Evolutionary conservation across 2,329 filamentous ascomycete genomes (phyloP).

Genomic region (Diaporthe amygdali): DNA sequence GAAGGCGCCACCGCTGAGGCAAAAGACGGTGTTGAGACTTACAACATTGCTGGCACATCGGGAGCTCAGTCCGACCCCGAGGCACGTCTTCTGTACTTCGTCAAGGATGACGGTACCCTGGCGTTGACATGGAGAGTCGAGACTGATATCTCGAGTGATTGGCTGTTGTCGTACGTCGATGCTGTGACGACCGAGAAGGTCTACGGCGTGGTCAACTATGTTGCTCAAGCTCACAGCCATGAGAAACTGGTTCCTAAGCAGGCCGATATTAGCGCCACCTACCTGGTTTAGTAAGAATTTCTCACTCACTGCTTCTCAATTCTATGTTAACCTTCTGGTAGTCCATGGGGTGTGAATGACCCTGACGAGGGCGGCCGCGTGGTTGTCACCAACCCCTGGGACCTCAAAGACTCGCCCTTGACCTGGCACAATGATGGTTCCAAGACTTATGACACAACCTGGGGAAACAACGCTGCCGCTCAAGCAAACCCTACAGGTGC

Average conservation of each 20-base stretch:
- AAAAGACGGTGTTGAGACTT: slow-evolving; percentile 42
- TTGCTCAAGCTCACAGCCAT: slow-evolving; percentile 43
- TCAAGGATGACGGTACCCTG: slow-evolving; percentile 51
- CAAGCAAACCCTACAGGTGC: slow-evolving; percentile 56
- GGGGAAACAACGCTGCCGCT: slow-evolving; percentile 64
- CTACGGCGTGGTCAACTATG: slow-evolving; percentile 62
- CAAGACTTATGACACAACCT: slow-evolving; percentile 55
- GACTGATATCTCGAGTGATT: slow-evolving; percentile 61
- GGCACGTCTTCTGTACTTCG: slow-evolving; percentile 60
- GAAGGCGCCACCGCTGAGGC: slow-evolving; percentile 44
- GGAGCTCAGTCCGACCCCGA: slow-evolving; percentile 58
- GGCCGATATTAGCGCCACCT: slow-evolving; percentile 42
- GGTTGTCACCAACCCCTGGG: slow-evolving; percentile 53
- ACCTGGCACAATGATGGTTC: slow-evolving; percentile 58
- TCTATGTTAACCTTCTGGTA: slow-evolving; percentile 28
- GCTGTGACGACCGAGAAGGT: slow-evolving; percentile 51
- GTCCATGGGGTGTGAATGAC: slow-evolving; percentile 60
- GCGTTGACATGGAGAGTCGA: slow-evolving; percentile 62
- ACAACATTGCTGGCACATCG: slow-evolving; percentile 51
- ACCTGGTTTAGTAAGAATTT: slow-evolving; percentile 54
- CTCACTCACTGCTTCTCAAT: neutral
- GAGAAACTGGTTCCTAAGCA: slow-evolving; percentile 5
- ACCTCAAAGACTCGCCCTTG: slow-evolving; percentile 51
- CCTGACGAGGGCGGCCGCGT: slow-evolving; percentile 48
- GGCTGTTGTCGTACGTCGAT: slow-evolving; percentile 64